Base-by-base conservation (phyloP, 371 early-diverging fungal species). In the Dinochytrium kinnereticum region DNA sequence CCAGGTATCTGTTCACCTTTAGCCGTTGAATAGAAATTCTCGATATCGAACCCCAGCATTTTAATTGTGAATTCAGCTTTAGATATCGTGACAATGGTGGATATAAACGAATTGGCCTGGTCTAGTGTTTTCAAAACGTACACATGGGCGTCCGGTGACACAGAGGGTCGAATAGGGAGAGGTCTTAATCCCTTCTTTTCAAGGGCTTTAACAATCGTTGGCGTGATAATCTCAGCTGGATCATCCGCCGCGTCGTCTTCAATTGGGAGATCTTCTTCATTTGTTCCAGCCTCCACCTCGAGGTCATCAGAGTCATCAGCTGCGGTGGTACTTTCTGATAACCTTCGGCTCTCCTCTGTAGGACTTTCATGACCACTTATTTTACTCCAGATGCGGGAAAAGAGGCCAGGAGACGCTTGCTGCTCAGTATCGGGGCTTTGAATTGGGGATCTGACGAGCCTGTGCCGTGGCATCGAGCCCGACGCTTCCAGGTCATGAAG, bases 1-100 rank as follows among this genome's bases (percentile, higher is more conserved):
- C 69, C 69, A 19, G 73, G 73, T 40, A 24, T 61, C 73, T 53
- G 55, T 26, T 53, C 55, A 53, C 17, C 24, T 21, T 13, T 7
- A 13, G 17, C n/a, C 7, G 55, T 5, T 26, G 26, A n/a, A 26
- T 53, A 15, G 24, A 13, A 53, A 44, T 19, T 44, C 26, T 53
- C 55, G 26, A 53, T 13, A 26, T 53, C 55, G 24, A 53, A 53
- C 5, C 55, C 55, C 13, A 53, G 17, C 5, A 24, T n/a, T 26
- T 53, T 53, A 26, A 53, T 53, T 7, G 55, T 26, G 26, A 15
- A 53, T n/a, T 53, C 24, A 24, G 55, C 7, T 26, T 53, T 53
- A 5, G 55, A 53, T 15, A 53, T 53, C 24, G 10, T 5, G 5
- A 26, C 55, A 24, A 53, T 53, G 17, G 55, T 53, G 5, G 55